A percentile compares a stretch with the other conserved stretches of the same genome.
Evolutionary conservation across 306 rosid genomes (phyloP).

Genomic region (Notholithocarpus densiflorus): DNA sequence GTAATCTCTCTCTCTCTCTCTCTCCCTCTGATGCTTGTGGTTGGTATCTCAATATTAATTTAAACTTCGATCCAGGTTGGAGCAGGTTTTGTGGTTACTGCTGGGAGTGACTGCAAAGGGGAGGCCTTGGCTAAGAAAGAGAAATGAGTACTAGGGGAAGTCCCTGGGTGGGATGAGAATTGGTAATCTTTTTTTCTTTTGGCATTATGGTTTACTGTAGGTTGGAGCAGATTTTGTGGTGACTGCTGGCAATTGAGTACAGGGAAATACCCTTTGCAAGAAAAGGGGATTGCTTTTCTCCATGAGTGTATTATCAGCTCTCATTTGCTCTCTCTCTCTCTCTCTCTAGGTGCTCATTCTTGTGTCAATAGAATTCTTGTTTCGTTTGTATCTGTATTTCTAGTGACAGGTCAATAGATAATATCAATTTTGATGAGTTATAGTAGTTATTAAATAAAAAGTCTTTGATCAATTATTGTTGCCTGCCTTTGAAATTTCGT

Average conservation of each 20-base stretch:
- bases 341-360: background rate
- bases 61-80: conserved; percentile 61
- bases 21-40: background rate
- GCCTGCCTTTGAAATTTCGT: background rate
- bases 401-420: background rate
- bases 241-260: conserved; percentile 18
- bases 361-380: background rate
- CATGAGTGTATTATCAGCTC: background rate
- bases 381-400: background rate
- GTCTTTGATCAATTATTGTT: background rate
- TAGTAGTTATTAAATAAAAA: background rate
- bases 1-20: conserved; percentile 33
- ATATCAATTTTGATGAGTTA: background rate
- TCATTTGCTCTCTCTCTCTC: background rate
- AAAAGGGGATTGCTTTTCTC: conserved; percentile 12
- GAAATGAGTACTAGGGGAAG: conserved; percentile 29
- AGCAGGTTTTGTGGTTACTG: conserved; percentile 80
- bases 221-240: conserved; percentile 36
- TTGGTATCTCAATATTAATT: conserved; percentile 20
- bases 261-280: conserved; percentile 24
- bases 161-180: background rate
- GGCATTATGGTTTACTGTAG: conserved; percentile 16
- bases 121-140: conserved; percentile 92
- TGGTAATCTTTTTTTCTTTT: conserved; percentile 3
- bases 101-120: conserved; percentile 89